Percentiles rank a stretch among this genome's conserved stretches.
phyloP scores from a whole-genome alignment of 2,329 filamentous ascomycete genomes.

The Aureobasidium namibiae region DNA sequence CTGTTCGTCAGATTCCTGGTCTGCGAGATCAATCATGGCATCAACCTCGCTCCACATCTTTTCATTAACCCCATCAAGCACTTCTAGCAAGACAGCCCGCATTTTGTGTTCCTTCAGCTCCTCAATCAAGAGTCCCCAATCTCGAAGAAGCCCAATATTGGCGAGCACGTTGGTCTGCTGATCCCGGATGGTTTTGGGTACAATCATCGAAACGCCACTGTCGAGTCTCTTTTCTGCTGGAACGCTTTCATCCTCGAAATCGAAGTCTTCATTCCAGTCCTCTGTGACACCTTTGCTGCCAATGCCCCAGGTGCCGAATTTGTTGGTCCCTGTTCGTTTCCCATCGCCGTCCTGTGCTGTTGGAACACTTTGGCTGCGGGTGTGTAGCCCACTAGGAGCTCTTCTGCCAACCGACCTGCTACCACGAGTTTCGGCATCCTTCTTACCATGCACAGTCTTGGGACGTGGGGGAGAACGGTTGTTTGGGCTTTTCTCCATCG shows the following conservation, averaged over 20 bases:
- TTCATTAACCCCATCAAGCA: constrained; percentile 52
- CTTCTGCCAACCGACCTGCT: constrained; percentile 61
- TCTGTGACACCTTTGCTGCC: constrained; percentile 73
- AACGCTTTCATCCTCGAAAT: constrained; percentile 51
- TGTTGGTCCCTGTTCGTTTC: constrained; percentile 52
- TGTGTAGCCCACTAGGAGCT: constrained; percentile 59
- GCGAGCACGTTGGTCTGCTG: constrained; percentile 75
- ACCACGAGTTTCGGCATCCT: constrained; percentile 60
- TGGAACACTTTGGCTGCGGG: constrained; percentile 75
- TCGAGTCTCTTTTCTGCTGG: constrained; percentile 33
- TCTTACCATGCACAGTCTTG: constrained; percentile 69
- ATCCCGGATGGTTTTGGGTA: constrained; percentile 71
- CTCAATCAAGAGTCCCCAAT: constrained; percentile 73
- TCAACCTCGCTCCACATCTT: constrained; percentile 72
- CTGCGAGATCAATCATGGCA: constrained; percentile 78
- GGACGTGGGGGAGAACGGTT: constrained; percentile 56
- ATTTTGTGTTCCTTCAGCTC: constrained; percentile 71
- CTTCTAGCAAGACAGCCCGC: constrained; percentile 58
- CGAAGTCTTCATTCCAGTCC: constrained; percentile 86
- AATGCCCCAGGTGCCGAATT: constrained; percentile 76
- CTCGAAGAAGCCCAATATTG: constrained; percentile 74
- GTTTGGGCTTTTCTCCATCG: constrained; percentile 52
- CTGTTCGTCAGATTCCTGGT: constrained; percentile 53
- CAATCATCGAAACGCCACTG: constrained; percentile 51
- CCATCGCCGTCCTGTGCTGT: constrained; percentile 52